Percentiles rank a stretch among this genome's conserved stretches.
phyloP scores from a whole-genome alignment of 805 yeast genomes.

The Maudiozyma barnettii region DNA sequence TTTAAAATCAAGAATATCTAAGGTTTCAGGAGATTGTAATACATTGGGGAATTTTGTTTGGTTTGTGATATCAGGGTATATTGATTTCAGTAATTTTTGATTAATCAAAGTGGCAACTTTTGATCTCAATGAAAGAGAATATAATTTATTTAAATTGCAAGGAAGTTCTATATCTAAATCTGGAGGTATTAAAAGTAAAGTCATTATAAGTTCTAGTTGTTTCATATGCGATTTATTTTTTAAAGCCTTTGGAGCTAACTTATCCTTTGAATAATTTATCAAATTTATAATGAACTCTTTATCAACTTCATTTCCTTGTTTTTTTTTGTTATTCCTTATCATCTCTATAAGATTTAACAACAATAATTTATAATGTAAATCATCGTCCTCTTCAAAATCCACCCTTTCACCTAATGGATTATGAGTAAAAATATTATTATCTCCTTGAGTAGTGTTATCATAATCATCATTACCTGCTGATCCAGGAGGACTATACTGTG shows the following conservation, averaged over 20 bases:
- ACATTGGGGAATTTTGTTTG: slow-evolving; percentile 12
- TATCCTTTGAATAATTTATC: slow-evolving; percentile 50
- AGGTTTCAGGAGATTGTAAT: slow-evolving; percentile 1
- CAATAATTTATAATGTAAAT: slow-evolving; percentile 65
- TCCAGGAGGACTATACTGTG: not conserved
- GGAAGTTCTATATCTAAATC: slow-evolving; percentile 36
- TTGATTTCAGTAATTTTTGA: slow-evolving; percentile 30
- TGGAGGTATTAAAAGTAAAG: slow-evolving; percentile 49
- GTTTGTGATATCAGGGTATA: slow-evolving; percentile 16
- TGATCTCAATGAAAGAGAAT: slow-evolving; percentile 50
- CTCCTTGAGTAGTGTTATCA: not conserved
- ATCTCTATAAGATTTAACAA: slow-evolving; percentile 71
- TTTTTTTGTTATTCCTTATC: slow-evolving; percentile 40
- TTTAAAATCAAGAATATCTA: not conserved
- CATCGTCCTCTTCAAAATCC: slow-evolving; percentile 33
- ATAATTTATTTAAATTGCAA: slow-evolving; percentile 41
- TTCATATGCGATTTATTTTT: slow-evolving; percentile 49
- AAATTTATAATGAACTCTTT: slow-evolving; percentile 43
- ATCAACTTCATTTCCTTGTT: slow-evolving; percentile 26
- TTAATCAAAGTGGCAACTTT: slow-evolving; percentile 67
- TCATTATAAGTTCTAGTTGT: slow-evolving; percentile 77
- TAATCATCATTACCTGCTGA: not conserved
- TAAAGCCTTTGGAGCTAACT: slow-evolving; percentile 52
- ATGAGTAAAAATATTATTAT: slow-evolving; percentile 5
- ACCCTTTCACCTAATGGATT: not conserved